phyloP scores from a whole-genome alignment of 2,329 filamentous ascomycete species.

The Pyricularia sp. region DNA sequence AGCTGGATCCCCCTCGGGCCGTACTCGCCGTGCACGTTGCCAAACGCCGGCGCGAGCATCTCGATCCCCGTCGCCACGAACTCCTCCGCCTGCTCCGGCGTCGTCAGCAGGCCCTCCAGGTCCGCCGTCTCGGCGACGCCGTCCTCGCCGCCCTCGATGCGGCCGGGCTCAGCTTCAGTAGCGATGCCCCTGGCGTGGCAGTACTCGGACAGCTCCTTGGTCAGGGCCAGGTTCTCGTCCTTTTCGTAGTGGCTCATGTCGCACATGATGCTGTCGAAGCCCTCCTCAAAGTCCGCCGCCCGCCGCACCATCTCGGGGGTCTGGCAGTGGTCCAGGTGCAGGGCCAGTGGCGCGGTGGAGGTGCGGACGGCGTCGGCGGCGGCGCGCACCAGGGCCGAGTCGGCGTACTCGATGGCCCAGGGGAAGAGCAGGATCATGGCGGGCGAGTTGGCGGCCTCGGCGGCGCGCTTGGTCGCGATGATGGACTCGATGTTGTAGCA shows the following conservation, averaged over 20 bases:
- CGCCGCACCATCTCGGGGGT: conserved; percentile 50
- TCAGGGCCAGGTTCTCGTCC: conserved; percentile 54
- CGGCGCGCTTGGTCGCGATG: conserved; percentile 23
- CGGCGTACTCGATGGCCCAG: conserved; percentile 61
- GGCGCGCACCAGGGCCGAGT: conserved; percentile 42
- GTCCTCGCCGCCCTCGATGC: conserved; percentile 53
- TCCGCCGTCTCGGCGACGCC: conserved; percentile 54
- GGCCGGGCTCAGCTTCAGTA: conserved; percentile 59
- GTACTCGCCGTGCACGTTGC: conserved; percentile 69
- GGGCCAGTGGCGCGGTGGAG: conserved; percentile 48
- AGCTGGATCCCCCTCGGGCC: conserved; percentile 53
- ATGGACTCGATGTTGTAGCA: conserved; percentile 36
- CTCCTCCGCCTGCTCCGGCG: conserved; percentile 57
- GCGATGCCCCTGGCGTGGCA: conserved; percentile 56
- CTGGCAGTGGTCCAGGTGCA: conserved; percentile 61
- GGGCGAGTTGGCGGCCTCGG: conserved; percentile 27
- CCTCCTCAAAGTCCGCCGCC: conserved; percentile 47
- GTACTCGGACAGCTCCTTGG: conserved; percentile 51
- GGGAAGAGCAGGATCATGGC: conserved; percentile 67
- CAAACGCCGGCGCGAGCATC: conserved; percentile 66
- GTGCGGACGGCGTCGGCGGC: conserved; percentile 45
- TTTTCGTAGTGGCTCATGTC: conserved; percentile 65
- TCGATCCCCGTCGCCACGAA: conserved; percentile 66
- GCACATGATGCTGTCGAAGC: conserved; percentile 65
- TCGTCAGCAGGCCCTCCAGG: conserved; percentile 46